phyloP scores from a whole-genome alignment of 2,329 filamentous ascomycete genomes.

The Xylaria multiplex region DNA sequence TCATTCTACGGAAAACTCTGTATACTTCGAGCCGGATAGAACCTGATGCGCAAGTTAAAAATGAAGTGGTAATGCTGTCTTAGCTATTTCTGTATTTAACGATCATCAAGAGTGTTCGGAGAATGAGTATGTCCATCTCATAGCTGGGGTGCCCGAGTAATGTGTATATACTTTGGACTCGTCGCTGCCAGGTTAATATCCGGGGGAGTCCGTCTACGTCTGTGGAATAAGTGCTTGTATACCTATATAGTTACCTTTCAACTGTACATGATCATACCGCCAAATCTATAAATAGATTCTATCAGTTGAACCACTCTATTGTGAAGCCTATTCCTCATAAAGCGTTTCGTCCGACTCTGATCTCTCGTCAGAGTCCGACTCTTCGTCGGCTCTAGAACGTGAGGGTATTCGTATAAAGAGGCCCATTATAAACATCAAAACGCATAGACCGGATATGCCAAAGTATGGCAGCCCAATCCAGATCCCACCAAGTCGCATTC shows the following conservation, averaged over 20 bases:
- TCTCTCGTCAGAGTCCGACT: conserved; percentile 32
- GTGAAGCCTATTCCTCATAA: neutral
- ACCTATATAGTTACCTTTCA: neutral
- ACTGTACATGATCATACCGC: conserved; percentile 25
- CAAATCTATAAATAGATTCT: neutral
- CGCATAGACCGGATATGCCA: conserved; percentile 44
- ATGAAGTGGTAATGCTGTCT: too few species aligned
- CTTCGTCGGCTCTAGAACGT: conserved; percentile 32
- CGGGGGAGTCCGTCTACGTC: neutral
- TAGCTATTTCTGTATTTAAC: neutral
- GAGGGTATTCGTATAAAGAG: conserved; percentile 41
- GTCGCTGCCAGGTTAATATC: neutral
- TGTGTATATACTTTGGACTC: conserved; percentile 30
- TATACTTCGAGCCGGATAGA: neutral
- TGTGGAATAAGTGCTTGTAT: neutral
- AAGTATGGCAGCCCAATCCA: conserved; percentile 50
- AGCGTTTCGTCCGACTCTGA: neutral
- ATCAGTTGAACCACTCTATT: neutral
- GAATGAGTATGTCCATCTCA: conserved; percentile 49
- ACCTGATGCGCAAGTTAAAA: neutral
- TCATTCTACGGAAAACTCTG: neutral
- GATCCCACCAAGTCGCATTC: conserved; percentile 46
- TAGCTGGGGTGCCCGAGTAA: conserved; percentile 45
- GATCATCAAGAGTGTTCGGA: neutral
- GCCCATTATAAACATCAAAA: conserved; percentile 41